phyloP scores from a whole-genome alignment of 2,329 filamentous ascomycete species.

The Xenoacremonium recifei region DNA sequence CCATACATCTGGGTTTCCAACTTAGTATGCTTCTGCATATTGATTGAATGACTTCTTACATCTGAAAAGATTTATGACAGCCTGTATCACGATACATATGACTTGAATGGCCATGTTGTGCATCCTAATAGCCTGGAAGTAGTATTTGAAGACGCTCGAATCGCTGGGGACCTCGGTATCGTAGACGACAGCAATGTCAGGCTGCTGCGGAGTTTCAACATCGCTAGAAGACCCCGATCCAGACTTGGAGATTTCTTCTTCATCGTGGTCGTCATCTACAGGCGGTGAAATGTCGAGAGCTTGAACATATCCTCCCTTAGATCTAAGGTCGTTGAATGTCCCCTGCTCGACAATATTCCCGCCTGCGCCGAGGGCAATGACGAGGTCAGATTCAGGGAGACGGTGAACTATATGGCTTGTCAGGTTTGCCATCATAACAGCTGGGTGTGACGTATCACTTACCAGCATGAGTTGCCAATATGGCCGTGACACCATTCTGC shows the following conservation, averaged over 20 bases:
- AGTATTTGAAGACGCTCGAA: constrained; percentile 27
- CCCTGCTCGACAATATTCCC: constrained; percentile 42
- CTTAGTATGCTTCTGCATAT: neutral
- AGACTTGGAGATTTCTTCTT: neutral
- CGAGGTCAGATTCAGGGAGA: constrained; percentile 40
- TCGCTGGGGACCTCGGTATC: constrained; percentile 15
- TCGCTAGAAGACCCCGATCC: neutral
- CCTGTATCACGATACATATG: constrained; percentile 13
- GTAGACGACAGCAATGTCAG: constrained; percentile 1
- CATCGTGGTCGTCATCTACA: constrained; percentile 9
- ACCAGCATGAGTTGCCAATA: constrained; percentile 36
- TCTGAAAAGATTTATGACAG: constrained; percentile 21
- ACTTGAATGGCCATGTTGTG: constrained; percentile 18
- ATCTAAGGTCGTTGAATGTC: constrained; percentile 35
- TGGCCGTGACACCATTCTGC: constrained; percentile 25
- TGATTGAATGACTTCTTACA: constrained; percentile 16
- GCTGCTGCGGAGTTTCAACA: neutral
- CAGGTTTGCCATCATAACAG: too few species aligned
- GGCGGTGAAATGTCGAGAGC: constrained; percentile 32
- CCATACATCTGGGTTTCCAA: constrained; percentile 22
- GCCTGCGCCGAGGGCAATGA: constrained; percentile 40
- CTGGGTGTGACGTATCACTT: constrained; percentile 5
- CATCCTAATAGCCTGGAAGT: constrained; percentile 21
- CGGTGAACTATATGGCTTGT: constrained; percentile 19
- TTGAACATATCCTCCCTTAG: constrained; percentile 35